Evolutionary conservation across 345 rosid genomes (phyloP).

Genomic region (Salix purpurea): DNA sequence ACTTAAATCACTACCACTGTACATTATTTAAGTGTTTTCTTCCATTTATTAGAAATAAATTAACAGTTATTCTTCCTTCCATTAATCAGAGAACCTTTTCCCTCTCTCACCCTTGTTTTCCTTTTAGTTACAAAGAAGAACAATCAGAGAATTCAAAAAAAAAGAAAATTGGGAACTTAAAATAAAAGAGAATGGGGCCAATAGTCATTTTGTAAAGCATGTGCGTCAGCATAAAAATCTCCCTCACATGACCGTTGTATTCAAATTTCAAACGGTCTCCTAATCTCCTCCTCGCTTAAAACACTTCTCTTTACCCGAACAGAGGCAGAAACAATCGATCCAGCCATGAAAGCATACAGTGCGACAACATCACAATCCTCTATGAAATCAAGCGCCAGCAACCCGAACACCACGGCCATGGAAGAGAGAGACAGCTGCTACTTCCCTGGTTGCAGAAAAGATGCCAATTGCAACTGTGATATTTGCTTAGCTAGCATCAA

Average conservation of each 20-base stretch:
- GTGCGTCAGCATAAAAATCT: not conserved
- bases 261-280: constrained; percentile 38
- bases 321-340: constrained; percentile 5
- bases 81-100: too few species aligned
- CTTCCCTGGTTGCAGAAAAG: constrained; percentile 82
- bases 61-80: too few species aligned
- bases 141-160: not conserved
- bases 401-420: constrained; percentile 7
- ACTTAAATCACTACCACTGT: too few species aligned
- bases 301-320: not conserved
- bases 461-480: constrained; percentile 75
- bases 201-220: not conserved
- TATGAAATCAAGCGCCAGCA: constrained; percentile 28
- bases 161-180: not conserved
- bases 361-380: constrained; percentile 23
- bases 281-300: not conserved
- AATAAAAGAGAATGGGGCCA: not conserved
- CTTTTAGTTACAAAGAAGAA: not conserved
- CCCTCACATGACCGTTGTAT: constrained; percentile 40
- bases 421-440: constrained; percentile 64
- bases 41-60: too few species aligned
- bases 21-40: too few species aligned
- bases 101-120: too few species aligned
- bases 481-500: constrained; percentile 82
- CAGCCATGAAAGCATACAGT: constrained; percentile 34